Conservation (phyloP, 1,284 basidiomycete genomes). For the Leccinum huronense region DNA sequence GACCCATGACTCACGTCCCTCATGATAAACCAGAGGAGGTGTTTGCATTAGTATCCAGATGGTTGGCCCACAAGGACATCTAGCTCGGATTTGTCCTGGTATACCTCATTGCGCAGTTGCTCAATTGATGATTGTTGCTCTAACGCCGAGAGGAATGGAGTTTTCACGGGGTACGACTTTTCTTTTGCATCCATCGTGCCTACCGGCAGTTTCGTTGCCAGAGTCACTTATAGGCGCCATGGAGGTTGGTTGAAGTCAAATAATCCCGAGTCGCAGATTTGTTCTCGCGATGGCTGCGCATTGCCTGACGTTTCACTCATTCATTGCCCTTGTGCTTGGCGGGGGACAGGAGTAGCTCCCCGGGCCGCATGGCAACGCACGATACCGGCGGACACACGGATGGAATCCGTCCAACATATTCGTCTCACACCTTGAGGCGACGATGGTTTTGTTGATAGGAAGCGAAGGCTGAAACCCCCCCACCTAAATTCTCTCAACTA, state of each 20-base stretch:
- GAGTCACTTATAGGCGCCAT: not conserved
- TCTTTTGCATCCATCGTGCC: not conserved
- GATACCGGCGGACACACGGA: not conserved
- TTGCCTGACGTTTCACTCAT: not conserved
- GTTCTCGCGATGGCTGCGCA: not conserved
- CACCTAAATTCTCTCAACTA: not conserved
- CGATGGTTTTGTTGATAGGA: not conserved
- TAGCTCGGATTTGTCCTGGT: conserved; percentile 25
- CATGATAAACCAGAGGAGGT: conserved; percentile 66
- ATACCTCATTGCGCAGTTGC: not conserved
- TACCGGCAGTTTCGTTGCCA: not conserved
- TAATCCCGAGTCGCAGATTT: not conserved
- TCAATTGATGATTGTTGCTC: not conserved
- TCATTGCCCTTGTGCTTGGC: not conserved
- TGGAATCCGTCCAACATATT: not conserved
- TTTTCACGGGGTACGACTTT: conserved; percentile 1
- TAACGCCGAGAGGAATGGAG: not conserved
- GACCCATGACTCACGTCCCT: conserved; percentile 47
- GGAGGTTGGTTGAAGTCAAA: not conserved
- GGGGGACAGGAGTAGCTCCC: not conserved
- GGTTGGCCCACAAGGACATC: conserved; percentile 48
- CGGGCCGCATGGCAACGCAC: not conserved
- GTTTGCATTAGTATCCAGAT: conserved; percentile 55
- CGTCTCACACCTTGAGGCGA: not conserved
- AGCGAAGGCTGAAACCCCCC: not conserved